These are phyloP conservation scores for Candida orba DNA, from an alignment of 805 yeast genomes.

Conservation along the genomic window DNA sequence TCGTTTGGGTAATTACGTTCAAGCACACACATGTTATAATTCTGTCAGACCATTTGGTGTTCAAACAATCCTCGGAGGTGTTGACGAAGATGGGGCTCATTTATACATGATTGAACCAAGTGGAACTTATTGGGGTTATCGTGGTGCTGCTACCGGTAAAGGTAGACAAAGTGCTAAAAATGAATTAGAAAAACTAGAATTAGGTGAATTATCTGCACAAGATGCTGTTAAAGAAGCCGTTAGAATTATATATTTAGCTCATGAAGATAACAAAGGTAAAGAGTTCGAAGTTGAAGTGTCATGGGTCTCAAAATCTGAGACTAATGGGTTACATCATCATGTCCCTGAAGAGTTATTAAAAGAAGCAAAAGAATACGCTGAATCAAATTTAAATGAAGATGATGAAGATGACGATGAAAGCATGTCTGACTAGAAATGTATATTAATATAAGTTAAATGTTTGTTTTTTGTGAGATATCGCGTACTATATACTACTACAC, in stretches of 20 bases:
- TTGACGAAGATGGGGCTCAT: conserved; percentile 85
- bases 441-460: neutral
- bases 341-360: conserved; percentile 74
- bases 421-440: conserved; percentile 25
- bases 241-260: conserved; percentile 85
- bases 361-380: conserved; percentile 81
- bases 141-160: conserved; percentile 96
- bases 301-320: conserved; percentile 76
- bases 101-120: conserved; percentile 96
- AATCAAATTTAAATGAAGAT: conserved; percentile 75
- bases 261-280: conserved; percentile 96
- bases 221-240: conserved; percentile 95
- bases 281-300: conserved; percentile 92
- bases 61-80: conserved; percentile 87
- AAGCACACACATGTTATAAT: conserved; percentile 90
- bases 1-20: conserved; percentile 85
- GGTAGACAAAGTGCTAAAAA: conserved; percentile 98
- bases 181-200: conserved; percentile 82
- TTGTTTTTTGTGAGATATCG: neutral
- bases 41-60: conserved; percentile 98
- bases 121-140: conserved; percentile 96
- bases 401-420: conserved; percentile 46
- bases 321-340: conserved; percentile 70
- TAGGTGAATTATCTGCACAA: conserved; percentile 56
- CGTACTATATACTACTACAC: no score